These are phyloP conservation scores for Gymnopilus dilepis DNA, from an alignment of 768 basidiomycete species.

Conservation along the genomic window DNA sequence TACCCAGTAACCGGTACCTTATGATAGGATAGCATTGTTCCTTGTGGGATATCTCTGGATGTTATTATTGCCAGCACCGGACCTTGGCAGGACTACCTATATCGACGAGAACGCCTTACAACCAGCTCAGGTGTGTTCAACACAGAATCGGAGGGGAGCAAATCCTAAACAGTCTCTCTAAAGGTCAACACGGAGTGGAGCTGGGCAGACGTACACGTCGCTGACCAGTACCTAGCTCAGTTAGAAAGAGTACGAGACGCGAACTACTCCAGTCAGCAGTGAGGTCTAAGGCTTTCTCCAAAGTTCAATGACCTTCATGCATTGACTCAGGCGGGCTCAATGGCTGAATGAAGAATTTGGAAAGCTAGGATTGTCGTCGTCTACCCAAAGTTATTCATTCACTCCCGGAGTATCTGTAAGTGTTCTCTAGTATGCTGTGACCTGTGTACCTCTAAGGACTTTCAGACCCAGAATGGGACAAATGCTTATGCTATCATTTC, in stretches of 20 bases:
- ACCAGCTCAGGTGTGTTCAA: slow-evolving; percentile 74
- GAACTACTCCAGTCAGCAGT: slow-evolving; percentile 78
- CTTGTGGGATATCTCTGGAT: slow-evolving; percentile 83
- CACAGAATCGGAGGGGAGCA: no score
- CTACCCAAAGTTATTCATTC: slow-evolving; percentile 73
- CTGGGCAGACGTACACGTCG: slow-evolving; percentile 88
- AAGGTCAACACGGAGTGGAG: slow-evolving; percentile 94
- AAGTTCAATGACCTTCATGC: not conserved
- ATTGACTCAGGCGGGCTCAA: slow-evolving; percentile 59
- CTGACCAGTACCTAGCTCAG: slow-evolving; percentile 79
- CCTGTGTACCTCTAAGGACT: slow-evolving; percentile 6
- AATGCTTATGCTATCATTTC: slow-evolving; percentile 85
- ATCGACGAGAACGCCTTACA: slow-evolving; percentile 97
- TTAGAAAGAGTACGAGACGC: slow-evolving; percentile 65
- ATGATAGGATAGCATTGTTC: slow-evolving; percentile 59
- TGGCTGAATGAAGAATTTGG: slow-evolving; percentile 68
- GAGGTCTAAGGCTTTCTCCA: slow-evolving; percentile 35
- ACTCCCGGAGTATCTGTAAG: slow-evolving; percentile 56
- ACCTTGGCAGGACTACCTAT: slow-evolving; percentile 71
- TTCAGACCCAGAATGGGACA: slow-evolving; percentile 62
- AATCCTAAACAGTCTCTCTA: no score
- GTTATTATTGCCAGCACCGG: slow-evolving; percentile 69
- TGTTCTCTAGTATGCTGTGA: slow-evolving; percentile 9
- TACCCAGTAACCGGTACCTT: slow-evolving; percentile 10
- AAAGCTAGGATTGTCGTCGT: slow-evolving; percentile 74